phyloP scores from a whole-genome alignment of 2,329 filamentous ascomycete genomes.

The Emergomyces orientalis region DNA sequence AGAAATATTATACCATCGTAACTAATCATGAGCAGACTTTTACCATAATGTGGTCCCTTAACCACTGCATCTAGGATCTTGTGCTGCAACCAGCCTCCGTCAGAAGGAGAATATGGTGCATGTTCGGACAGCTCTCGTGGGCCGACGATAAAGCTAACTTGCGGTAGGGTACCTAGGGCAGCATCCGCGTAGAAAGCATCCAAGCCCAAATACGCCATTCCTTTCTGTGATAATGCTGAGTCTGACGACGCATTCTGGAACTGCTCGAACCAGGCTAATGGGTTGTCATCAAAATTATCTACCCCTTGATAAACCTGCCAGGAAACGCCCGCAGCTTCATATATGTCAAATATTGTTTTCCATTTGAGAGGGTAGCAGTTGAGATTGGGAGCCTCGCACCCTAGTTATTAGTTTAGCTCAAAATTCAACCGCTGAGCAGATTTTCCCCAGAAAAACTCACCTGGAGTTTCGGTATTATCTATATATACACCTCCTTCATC shows the following conservation, averaged over 20 bases:
- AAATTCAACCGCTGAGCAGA: background rate
- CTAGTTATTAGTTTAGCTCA: constrained; percentile 17
- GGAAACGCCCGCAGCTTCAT: constrained; percentile 40
- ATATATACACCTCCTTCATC: constrained; percentile 41
- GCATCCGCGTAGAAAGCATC: constrained; percentile 44
- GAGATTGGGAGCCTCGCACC: constrained; percentile 37
- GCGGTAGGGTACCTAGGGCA: constrained; percentile 43
- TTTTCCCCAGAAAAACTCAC: constrained; percentile 19
- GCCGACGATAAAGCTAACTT: constrained; percentile 44
- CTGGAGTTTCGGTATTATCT: constrained; percentile 44
- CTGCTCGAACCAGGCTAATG: constrained; percentile 46
- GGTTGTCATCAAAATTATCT: constrained; percentile 48
- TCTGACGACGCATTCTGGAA: constrained; percentile 39
- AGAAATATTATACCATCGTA: constrained; percentile 35
- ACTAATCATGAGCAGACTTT: constrained; percentile 43
- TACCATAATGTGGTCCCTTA: constrained; percentile 41
- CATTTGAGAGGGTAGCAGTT: constrained; percentile 48
- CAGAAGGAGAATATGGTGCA: constrained; percentile 44
- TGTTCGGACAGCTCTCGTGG: constrained; percentile 47
- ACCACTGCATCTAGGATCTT: constrained; percentile 45
- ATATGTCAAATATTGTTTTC: constrained; percentile 44
- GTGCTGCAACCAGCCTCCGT: constrained; percentile 48
- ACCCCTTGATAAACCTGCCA: constrained; percentile 46
- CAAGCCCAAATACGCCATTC: constrained; percentile 41
- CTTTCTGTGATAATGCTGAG: constrained; percentile 38